A percentile compares a stretch with the other conserved stretches of the same genome.
These are phyloP conservation scores for Albifimbria verrucaria DNA, from an alignment of 2,329 filamentous ascomycete genomes.

Conservation along the genomic window DNA sequence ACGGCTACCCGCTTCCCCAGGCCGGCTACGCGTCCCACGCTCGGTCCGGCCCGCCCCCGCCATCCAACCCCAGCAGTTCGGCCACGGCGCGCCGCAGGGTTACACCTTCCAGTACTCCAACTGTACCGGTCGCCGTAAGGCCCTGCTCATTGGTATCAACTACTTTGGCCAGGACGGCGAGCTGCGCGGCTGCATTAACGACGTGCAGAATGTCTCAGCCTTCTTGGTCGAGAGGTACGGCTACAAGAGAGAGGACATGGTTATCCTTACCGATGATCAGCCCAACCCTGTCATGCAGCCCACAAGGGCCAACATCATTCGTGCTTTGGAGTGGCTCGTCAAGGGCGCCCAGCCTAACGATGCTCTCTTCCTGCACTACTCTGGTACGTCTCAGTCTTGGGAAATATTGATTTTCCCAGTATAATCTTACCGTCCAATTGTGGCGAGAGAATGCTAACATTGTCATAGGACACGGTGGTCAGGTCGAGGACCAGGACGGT, in stretches of 20 bases:
- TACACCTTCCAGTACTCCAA: conserved; percentile 76
- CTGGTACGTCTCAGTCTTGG: conserved; percentile 41
- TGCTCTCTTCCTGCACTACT: conserved; percentile 75
- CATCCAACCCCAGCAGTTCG: conserved; percentile 54
- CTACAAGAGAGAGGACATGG: conserved; percentile 78
- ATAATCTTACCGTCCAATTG: neutral
- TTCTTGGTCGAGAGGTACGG: conserved; percentile 67
- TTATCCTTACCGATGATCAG: conserved; percentile 74
- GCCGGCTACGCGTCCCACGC: conserved; percentile 20
- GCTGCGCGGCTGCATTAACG: conserved; percentile 76
- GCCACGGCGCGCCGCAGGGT: conserved; percentile 63
- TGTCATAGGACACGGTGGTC: conserved; percentile 66
- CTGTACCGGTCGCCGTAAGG: conserved; percentile 70
- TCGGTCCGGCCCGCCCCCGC: conserved; percentile 39
- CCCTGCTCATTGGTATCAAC: conserved; percentile 76
- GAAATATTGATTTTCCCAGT: too few relatives aligned
- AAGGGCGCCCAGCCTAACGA: conserved; percentile 70
- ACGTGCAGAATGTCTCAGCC: conserved; percentile 71
- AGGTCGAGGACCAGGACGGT: conserved; percentile 69
- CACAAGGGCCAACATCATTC: conserved; percentile 71
- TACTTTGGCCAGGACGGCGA: conserved; percentile 72
- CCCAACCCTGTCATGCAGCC: conserved; percentile 66
- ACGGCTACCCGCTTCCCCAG: conserved; percentile 41
- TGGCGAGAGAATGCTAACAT: conserved; percentile 3
- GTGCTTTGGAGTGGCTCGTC: conserved; percentile 75